Evolutionary conservation across 352 stramenopile genomes (phyloP).

Genomic region (Peronosclerospora sorghi): DNA sequence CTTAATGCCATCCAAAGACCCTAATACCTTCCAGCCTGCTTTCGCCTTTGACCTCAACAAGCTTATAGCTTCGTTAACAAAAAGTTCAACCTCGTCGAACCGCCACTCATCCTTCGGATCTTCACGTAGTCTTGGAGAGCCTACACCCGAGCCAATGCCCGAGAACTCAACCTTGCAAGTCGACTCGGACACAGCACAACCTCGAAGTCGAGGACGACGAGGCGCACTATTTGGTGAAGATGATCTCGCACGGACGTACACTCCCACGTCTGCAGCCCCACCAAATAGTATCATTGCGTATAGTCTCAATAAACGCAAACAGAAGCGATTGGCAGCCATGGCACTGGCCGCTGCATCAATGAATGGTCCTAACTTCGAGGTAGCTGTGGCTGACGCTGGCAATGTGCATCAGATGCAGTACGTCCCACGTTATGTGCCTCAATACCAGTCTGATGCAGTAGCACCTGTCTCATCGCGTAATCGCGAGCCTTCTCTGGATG

Average conservation of each 20-base stretch:
- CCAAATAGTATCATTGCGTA: constrained; percentile 47
- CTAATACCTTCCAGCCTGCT: constrained; percentile 28
- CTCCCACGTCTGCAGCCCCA: neutral
- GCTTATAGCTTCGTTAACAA: constrained; percentile 34
- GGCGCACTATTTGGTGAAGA: constrained; percentile 29
- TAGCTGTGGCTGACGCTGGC: constrained; percentile 19
- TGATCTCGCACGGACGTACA: constrained; percentile 16
- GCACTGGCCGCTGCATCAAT: constrained; percentile 21
- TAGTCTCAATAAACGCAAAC: constrained; percentile 49
- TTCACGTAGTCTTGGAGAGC: constrained; percentile 17
- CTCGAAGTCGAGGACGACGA: constrained; percentile 24
- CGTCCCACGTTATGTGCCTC: constrained; percentile 22
- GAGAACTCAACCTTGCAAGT: constrained; percentile 17
- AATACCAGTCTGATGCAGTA: constrained; percentile 18
- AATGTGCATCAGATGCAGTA: constrained; percentile 22
- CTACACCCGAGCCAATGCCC: constrained; percentile 12
- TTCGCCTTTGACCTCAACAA: constrained; percentile 51
- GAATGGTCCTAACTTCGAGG: constrained; percentile 20
- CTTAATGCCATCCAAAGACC: constrained; percentile 19
- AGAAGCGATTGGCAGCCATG: constrained; percentile 35
- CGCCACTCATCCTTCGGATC: constrained; percentile 28
- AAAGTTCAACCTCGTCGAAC: constrained; percentile 12
- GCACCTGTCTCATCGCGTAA: constrained; percentile 8
- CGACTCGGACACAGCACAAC: neutral
- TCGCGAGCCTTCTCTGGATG: constrained; percentile 35